These are phyloP conservation scores for Epichloe typhina DNA, from an alignment of 2,329 filamentous ascomycete species.

Conservation along the genomic window DNA sequence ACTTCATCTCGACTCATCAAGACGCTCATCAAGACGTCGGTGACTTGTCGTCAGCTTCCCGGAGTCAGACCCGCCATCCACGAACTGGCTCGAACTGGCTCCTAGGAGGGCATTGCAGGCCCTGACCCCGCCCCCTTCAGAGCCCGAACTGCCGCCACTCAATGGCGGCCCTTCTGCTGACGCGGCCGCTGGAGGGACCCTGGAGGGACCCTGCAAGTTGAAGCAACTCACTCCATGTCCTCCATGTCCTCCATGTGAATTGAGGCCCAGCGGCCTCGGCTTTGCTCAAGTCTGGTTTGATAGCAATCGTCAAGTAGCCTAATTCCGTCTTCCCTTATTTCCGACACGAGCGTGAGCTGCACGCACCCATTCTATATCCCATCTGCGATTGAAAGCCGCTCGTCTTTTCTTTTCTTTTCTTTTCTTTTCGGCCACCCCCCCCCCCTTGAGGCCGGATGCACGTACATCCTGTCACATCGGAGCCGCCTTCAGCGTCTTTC, in stretches of 20 bases:
- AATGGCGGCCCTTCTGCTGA: constrained; percentile 8
- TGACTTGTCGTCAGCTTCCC: background rate
- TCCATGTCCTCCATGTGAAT: no score
- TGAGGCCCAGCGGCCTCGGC: background rate
- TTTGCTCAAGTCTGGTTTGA: background rate
- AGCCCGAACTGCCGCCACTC: background rate
- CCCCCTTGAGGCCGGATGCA: background rate
- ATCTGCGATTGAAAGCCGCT: background rate
- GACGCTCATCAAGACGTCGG: no score
- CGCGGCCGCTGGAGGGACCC: constrained; percentile 6
- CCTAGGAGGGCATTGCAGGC: background rate
- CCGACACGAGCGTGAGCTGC: background rate
- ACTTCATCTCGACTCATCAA: no score
- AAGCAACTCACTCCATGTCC: background rate
- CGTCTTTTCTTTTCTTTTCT: no score
- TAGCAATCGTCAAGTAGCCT: background rate
- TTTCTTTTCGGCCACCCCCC: background rate
- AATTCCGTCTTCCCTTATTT: background rate
- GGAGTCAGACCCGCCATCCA: background rate
- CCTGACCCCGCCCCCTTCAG: background rate
- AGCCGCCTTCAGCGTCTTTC: background rate
- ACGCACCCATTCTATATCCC: background rate
- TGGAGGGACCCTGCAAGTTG: background rate
- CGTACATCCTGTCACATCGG: background rate
- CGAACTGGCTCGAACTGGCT: no score